phyloP scores from a whole-genome alignment of 1,284 basidiomycete genomes.

The Ceratobasidium papillatum region DNA sequence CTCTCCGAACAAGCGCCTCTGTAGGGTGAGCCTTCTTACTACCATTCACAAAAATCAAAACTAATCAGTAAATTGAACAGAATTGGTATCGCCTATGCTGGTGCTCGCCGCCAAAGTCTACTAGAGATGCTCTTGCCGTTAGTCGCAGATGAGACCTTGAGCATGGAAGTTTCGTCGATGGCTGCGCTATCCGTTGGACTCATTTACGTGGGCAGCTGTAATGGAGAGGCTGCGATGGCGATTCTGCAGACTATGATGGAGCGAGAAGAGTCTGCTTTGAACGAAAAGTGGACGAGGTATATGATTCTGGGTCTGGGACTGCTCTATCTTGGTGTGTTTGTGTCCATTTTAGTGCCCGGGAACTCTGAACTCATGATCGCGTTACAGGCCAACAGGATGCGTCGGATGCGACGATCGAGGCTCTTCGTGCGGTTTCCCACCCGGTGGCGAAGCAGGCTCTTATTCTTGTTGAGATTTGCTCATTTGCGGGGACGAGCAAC shows the following conservation, averaged over 20 bases:
- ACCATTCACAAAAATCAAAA: background rate
- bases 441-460: slow-evolving; percentile 91
- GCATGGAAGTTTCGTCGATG: slow-evolving; percentile 91
- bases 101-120: slow-evolving; percentile 90
- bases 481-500: slow-evolving; percentile 95
- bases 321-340: slow-evolving; percentile 81
- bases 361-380: background rate
- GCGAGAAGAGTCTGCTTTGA: slow-evolving; percentile 75
- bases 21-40: slow-evolving; percentile 60
- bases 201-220: slow-evolving; percentile 94
- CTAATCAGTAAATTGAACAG: slow-evolving; percentile 49
- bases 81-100: slow-evolving; percentile 93
- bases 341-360: background rate
- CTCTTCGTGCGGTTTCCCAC: slow-evolving; percentile 94
- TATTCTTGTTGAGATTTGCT: slow-evolving; percentile 93
- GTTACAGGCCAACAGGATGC: slow-evolving; percentile 79
- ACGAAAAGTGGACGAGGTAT: slow-evolving; percentile 94
- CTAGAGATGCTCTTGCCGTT: slow-evolving; percentile 79
- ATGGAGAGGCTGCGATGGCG: slow-evolving; percentile 90
- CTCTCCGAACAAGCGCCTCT: slow-evolving; percentile 88
- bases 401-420: slow-evolving; percentile 94
- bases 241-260: slow-evolving; percentile 96
- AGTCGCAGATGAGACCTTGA: slow-evolving; percentile 79
- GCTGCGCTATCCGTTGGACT: slow-evolving; percentile 92
- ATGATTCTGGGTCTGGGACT: slow-evolving; percentile 91